These are phyloP conservation scores for Draba incana DNA, from an alignment of 345 rosid genomes.

Conservation along the genomic window DNA sequence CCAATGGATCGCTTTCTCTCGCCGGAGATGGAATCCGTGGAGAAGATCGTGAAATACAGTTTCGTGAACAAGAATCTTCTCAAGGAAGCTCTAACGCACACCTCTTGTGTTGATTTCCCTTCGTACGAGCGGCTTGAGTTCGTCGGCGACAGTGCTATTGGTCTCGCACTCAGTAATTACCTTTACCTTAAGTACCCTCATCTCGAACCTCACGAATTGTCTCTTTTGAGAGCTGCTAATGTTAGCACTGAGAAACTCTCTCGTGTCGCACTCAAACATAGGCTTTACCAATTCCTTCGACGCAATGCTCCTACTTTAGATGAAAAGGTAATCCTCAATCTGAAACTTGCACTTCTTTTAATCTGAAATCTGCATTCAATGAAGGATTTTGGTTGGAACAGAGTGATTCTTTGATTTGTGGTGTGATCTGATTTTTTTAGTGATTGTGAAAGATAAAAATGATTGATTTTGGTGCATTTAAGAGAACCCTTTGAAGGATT, in stretches of 20 bases:
- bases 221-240: slow-evolving; percentile 66
- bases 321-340: slow-evolving; percentile 46
- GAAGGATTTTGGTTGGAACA: background rate
- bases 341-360: no score
- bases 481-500: no score
- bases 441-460: no score
- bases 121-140: slow-evolving; percentile 83
- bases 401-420: background rate
- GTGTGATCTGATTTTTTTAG: no score
- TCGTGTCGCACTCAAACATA: slow-evolving; percentile 62
- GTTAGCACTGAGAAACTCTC: slow-evolving; percentile 84
- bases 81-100: slow-evolving; percentile 70
- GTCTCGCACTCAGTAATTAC: slow-evolving; percentile 53
- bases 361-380: background rate
- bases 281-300: slow-evolving; percentile 50
- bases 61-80: slow-evolving; percentile 56
- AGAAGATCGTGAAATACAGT: slow-evolving; percentile 54
- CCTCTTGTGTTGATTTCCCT: slow-evolving; percentile 47
- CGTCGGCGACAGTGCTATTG: slow-evolving; percentile 70
- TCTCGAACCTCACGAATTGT: slow-evolving; percentile 56
- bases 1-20: slow-evolving; percentile 30
- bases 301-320: slow-evolving; percentile 53
- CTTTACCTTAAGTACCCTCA: slow-evolving; percentile 56
- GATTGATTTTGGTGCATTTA: no score
- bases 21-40: slow-evolving; percentile 55